These are phyloP conservation scores for Penicillium sp. DNA, from an alignment of 2,329 filamentous ascomycete genomes.

Conservation along the genomic window DNA sequence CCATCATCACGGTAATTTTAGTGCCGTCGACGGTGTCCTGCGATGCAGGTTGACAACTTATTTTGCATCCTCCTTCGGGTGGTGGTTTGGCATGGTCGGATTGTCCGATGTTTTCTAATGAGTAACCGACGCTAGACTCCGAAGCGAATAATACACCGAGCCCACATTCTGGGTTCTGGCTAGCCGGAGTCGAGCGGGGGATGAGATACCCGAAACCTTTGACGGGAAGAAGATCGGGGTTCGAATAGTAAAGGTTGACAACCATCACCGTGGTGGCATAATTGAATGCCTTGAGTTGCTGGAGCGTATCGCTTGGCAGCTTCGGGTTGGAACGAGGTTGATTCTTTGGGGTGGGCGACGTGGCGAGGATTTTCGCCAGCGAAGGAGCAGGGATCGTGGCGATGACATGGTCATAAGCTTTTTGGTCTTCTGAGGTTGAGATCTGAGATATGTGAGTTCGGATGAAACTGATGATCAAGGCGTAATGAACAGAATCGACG, in stretches of 20 bases:
- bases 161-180: constrained; percentile 78
- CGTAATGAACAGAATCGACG: not conserved
- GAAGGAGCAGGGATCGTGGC: constrained; percentile 36
- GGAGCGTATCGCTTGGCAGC: constrained; percentile 25
- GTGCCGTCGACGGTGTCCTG: constrained; percentile 66
- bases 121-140: constrained; percentile 58
- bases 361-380: constrained; percentile 30
- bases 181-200: constrained; percentile 70
- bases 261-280: constrained; percentile 83
- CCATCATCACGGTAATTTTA: constrained; percentile 92
- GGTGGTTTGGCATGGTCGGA: constrained; percentile 43
- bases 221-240: constrained; percentile 66
- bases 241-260: constrained; percentile 83
- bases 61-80: not conserved
- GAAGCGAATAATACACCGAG: constrained; percentile 94
- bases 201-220: constrained; percentile 91
- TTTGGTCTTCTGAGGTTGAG: constrained; percentile 7
- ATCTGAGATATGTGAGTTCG: constrained; percentile 23
- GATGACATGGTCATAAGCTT: constrained; percentile 37
- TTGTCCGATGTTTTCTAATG: constrained; percentile 10
- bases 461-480: not conserved
- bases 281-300: constrained; percentile 44
- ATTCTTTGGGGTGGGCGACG: not conserved
- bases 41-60: no score
- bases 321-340: constrained; percentile 2